A percentile compares a stretch with the other conserved stretches of the same genome.
These are phyloP conservation scores for Crassisporium funariophilum DNA, from an alignment of 768 basidiomycete species.

Conservation along the genomic window DNA sequence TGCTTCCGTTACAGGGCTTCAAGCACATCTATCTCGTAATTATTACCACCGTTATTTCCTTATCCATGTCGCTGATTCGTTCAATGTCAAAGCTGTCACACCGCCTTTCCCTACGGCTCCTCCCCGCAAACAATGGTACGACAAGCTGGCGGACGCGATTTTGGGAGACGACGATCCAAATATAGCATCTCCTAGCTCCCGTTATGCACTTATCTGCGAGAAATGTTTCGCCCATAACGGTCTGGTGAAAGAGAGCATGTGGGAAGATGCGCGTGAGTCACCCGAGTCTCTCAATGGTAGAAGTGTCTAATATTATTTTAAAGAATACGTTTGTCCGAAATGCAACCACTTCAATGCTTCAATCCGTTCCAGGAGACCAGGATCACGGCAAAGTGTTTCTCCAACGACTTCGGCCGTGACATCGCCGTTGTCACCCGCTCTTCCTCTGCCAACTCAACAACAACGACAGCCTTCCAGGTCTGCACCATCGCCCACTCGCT, in stretches of 20 bases:
- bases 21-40: constrained; percentile 31
- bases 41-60: background rate
- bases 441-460: constrained; percentile 8
- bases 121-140: constrained; percentile 79
- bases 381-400: constrained; percentile 14
- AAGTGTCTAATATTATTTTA: constrained; percentile 1
- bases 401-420: constrained; percentile 15
- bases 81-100: constrained; percentile 20
- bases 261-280: constrained; percentile 79
- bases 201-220: constrained; percentile 87
- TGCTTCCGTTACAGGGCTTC: constrained; percentile 21
- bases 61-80: constrained; percentile 6
- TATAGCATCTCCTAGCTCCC: constrained; percentile 45
- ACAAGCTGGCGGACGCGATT: constrained; percentile 84
- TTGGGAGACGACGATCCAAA: constrained; percentile 73
- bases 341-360: constrained; percentile 82
- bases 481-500: constrained; percentile 10
- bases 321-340: constrained; percentile 86
- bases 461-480: constrained; percentile 7
- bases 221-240: constrained; percentile 90
- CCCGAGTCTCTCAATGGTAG: background rate
- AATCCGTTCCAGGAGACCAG: constrained; percentile 36
- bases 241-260: constrained; percentile 78
- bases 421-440: constrained; percentile 19
- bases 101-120: constrained; percentile 41